Evolutionary conservation across 2,329 filamentous ascomycete genomes (phyloP).

Genomic region (Xenoacremonium recifei): DNA sequence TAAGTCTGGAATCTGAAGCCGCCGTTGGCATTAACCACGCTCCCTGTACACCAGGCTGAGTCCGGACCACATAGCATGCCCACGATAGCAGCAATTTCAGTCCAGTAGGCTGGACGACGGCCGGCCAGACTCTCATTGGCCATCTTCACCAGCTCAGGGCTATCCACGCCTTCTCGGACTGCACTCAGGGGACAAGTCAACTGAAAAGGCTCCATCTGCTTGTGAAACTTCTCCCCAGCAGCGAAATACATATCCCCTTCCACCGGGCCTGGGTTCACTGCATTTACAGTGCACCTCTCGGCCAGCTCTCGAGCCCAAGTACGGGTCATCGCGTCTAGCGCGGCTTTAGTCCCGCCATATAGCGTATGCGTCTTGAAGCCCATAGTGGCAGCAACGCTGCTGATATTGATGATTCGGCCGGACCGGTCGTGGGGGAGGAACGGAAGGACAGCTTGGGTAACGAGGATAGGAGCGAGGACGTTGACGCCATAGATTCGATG

Average conservation of each 20-base stretch:
- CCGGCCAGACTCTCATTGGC: conserved; percentile 13
- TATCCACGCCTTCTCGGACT: conserved; percentile 11
- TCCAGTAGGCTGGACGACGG: no score
- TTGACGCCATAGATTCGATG: conserved; percentile 67
- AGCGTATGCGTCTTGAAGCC: conserved; percentile 48
- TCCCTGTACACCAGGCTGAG: no score
- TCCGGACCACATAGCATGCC: no score
- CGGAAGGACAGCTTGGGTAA: conserved; percentile 67
- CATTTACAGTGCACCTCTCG: conserved; percentile 48
- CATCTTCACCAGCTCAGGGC: conserved; percentile 11
- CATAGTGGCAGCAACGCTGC: conserved; percentile 42
- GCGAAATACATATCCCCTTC: conserved; percentile 41
- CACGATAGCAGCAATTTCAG: no score
- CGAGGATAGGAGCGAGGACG: conserved; percentile 70
- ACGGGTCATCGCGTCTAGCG: conserved; percentile 51
- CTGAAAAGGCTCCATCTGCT: conserved; percentile 9
- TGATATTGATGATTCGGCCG: conserved; percentile 51
- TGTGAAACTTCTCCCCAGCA: conserved; percentile 8
- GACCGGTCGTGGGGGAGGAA: conserved; percentile 68
- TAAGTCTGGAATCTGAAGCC: no score
- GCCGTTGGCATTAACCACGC: no score
- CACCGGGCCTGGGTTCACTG: conserved; percentile 51
- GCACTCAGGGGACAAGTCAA: conserved; percentile 2
- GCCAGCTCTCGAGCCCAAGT: conserved; percentile 51
- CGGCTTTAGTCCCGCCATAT: conserved; percentile 51